A percentile compares a stretch with the other conserved stretches of the same genome.
These are phyloP conservation scores for Mycena leptocephala DNA, from an alignment of 768 basidiomycete species.

Conservation along the genomic window DNA sequence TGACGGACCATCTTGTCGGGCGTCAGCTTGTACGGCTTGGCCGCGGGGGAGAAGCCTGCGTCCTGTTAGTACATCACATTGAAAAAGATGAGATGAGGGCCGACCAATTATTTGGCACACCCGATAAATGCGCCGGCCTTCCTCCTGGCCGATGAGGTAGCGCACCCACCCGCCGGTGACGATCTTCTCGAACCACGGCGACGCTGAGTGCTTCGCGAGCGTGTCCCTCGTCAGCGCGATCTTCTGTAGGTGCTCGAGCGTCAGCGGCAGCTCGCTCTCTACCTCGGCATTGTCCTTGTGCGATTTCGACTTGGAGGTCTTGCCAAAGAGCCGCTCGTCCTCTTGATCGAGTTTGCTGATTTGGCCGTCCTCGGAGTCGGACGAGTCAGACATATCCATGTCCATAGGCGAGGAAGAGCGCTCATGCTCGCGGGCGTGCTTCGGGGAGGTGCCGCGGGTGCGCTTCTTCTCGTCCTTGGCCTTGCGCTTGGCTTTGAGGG, in stretches of 20 bases:
- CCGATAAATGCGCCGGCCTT: conserved; percentile 77
- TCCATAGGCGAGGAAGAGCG: conserved; percentile 88
- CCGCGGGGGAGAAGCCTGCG: conserved; percentile 48
- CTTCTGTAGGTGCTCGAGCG: conserved; percentile 70
- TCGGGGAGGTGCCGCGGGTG: conserved; percentile 69
- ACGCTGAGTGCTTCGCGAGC: conserved; percentile 79
- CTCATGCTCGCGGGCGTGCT: conserved; percentile 58
- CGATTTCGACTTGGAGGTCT: conserved; percentile 55
- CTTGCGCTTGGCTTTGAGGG: conserved; percentile 88
- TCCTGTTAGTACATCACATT: conserved; percentile 14
- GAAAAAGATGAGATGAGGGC: conserved; percentile 46
- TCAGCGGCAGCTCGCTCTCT: conserved; percentile 69
- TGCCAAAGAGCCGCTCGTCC: conserved; percentile 73
- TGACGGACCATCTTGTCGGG: conserved; percentile 73
- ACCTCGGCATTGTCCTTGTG: too few relatives aligned
- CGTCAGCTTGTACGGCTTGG: conserved; percentile 77
- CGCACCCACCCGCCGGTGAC: conserved; percentile 89
- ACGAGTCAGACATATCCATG: conserved; percentile 88
- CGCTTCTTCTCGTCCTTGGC: conserved; percentile 92
- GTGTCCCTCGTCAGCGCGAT: conserved; percentile 79
- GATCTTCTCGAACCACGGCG: conserved; percentile 90
- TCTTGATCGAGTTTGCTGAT: conserved; percentile 83
- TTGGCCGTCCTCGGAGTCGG: conserved; percentile 87
- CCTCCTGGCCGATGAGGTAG: conserved; percentile 81
- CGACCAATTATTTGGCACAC: conserved; percentile 86